Evolutionary conservation across 2,329 filamentous ascomycete species (phyloP).

Genomic region (Ophiosphaerella narmari): DNA sequence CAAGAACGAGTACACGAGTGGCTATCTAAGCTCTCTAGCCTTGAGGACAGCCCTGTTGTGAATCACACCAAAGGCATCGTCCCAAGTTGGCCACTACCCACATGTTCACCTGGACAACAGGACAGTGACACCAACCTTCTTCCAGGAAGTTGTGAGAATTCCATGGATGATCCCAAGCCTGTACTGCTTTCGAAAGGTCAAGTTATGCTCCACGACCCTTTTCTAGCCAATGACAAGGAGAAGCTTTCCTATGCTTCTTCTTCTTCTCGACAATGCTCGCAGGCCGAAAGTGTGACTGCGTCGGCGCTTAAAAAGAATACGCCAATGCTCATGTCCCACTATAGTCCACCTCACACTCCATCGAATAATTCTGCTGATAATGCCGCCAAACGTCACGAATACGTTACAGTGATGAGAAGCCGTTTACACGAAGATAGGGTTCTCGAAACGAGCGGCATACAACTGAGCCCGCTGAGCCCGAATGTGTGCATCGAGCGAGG

Average conservation of each 20-base stretch:
- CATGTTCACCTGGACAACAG: too few relatives aligned
- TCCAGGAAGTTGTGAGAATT: too few relatives aligned
- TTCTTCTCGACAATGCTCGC: too few relatives aligned
- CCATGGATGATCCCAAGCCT: background rate
- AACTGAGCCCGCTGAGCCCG: conserved; percentile 31
- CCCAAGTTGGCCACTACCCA: too few relatives aligned
- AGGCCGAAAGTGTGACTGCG: too few relatives aligned
- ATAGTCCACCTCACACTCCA: background rate
- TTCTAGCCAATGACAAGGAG: conserved; percentile 1
- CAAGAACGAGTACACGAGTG: conserved; percentile 21
- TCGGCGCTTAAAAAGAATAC: too few relatives aligned
- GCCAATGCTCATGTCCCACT: background rate
- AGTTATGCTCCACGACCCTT: background rate
- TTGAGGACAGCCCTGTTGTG: background rate
- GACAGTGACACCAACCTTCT: background rate
- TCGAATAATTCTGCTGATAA: background rate
- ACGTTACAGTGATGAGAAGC: background rate
- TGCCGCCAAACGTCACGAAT: background rate
- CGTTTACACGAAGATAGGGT: background rate
- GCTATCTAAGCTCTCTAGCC: conserved; percentile 12
- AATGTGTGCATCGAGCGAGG: conserved; percentile 40
- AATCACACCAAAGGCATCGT: background rate
- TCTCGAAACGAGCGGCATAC: conserved; percentile 12
- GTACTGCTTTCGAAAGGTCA: background rate
- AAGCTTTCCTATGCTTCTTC: background rate